Conservation (phyloP, 2,329 filamentous ascomycete genomes). For the Sporothrix inflata region DNA sequence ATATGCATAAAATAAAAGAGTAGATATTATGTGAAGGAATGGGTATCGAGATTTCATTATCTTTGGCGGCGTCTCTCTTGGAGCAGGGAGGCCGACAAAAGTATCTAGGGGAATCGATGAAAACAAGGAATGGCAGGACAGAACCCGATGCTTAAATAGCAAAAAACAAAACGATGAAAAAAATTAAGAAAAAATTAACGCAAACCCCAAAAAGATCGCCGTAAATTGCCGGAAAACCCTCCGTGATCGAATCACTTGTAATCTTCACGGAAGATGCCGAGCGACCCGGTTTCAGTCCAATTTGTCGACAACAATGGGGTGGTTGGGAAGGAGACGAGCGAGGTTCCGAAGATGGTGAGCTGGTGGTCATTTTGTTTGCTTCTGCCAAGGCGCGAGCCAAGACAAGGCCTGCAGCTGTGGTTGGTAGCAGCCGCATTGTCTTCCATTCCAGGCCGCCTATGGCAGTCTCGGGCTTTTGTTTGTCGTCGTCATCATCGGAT, state of each 20-base stretch:
- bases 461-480: background rate
- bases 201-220: background rate
- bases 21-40: background rate
- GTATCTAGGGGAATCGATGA: constrained; percentile 18
- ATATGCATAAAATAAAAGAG: background rate
- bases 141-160: background rate
- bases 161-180: background rate
- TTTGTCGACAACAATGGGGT: background rate
- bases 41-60: constrained; percentile 24
- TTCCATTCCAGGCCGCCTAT: background rate
- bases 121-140: constrained; percentile 26
- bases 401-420: background rate
- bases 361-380: background rate
- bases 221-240: background rate
- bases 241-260: background rate
- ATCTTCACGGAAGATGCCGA: background rate
- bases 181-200: background rate
- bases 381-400: constrained; percentile 17
- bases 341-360: background rate
- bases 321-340: background rate
- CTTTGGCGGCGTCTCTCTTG: background rate
- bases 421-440: background rate
- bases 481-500: background rate
- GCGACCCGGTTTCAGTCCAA: background rate
- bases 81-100: background rate